Percentiles rank a stretch among this genome's conserved stretches.
Evolutionary conservation across 179 eudicot genomes (phyloP).

Genomic region (Vitellaria paradoxa): DNA sequence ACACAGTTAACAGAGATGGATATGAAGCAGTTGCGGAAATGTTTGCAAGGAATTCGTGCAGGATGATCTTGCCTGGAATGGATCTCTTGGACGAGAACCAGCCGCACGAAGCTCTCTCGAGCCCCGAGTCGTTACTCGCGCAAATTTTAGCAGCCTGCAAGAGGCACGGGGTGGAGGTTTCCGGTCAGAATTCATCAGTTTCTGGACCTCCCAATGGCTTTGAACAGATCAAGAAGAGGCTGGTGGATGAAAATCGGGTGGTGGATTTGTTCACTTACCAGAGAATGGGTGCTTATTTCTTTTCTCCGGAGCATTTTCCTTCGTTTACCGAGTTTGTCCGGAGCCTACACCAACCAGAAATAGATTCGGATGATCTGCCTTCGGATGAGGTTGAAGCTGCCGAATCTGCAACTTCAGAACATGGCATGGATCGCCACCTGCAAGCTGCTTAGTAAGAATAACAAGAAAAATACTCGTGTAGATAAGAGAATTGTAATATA

Average conservation of each 20-base stretch:
- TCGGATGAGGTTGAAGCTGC: constrained; percentile 15
- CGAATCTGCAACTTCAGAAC: constrained; percentile 23
- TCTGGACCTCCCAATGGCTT: constrained; percentile 36
- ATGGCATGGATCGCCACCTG: constrained; percentile 28
- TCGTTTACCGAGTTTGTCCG: constrained; percentile 48
- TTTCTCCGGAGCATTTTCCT: constrained; percentile 76
- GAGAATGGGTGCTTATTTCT: constrained; percentile 85
- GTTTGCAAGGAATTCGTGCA: constrained; percentile 54
- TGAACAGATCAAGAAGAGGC: constrained; percentile 47
- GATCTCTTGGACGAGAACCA: constrained; percentile 52
- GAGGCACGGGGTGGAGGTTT: constrained; percentile 42
- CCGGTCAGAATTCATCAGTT: constrained; percentile 55
- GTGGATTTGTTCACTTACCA: constrained; percentile 67
- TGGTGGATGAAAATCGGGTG: constrained; percentile 31
- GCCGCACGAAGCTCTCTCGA: constrained; percentile 32
- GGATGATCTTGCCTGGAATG: constrained; percentile 63
- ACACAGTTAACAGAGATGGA: constrained; percentile 62
- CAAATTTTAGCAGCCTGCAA: constrained; percentile 51
- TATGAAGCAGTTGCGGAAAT: constrained; percentile 50
- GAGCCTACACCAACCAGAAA: constrained; percentile 33
- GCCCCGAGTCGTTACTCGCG: constrained; percentile 45
- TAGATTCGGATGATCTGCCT: constrained; percentile 47
- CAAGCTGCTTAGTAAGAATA: constrained; percentile 29
- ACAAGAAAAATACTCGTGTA: not conserved
- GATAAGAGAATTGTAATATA: not conserved